A percentile compares a stretch with the other conserved stretches of the same genome.
phyloP scores from a whole-genome alignment of 2,329 filamentous ascomycete genomes.

The Trichoderma sp. region DNA sequence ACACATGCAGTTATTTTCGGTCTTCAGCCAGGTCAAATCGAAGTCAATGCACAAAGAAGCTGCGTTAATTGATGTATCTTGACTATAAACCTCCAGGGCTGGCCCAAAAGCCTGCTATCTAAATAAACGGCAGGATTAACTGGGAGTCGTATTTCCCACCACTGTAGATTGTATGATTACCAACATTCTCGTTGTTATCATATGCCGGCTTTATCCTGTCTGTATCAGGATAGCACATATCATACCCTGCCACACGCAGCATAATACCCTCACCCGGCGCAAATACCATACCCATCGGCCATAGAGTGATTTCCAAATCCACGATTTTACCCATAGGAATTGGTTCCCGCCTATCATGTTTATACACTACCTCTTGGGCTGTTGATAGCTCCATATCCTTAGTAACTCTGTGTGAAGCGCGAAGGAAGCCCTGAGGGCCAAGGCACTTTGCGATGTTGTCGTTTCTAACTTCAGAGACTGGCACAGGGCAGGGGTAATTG shows the following conservation, averaged over 20 bases:
- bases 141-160: not conserved
- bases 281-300: not conserved
- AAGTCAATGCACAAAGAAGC: not conserved
- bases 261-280: not conserved
- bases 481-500: not conserved
- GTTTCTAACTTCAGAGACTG: not conserved
- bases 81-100: not conserved
- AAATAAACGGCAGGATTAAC: not conserved
- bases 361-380: not conserved
- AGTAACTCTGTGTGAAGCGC: not conserved
- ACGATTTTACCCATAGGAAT: not conserved
- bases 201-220: not conserved
- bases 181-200: not conserved
- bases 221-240: not conserved
- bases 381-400: not conserved
- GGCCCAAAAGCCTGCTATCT: not conserved
- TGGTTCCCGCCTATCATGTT: not conserved
- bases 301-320: not conserved
- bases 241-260: not conserved
- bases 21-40: not conserved
- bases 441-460: conserved; percentile 1
- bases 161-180: not conserved
- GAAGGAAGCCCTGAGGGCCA: not conserved
- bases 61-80: not conserved
- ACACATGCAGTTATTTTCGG: not conserved